Base-by-base conservation (phyloP, 345 rosid species). In the Combretum micranthum region DNA sequence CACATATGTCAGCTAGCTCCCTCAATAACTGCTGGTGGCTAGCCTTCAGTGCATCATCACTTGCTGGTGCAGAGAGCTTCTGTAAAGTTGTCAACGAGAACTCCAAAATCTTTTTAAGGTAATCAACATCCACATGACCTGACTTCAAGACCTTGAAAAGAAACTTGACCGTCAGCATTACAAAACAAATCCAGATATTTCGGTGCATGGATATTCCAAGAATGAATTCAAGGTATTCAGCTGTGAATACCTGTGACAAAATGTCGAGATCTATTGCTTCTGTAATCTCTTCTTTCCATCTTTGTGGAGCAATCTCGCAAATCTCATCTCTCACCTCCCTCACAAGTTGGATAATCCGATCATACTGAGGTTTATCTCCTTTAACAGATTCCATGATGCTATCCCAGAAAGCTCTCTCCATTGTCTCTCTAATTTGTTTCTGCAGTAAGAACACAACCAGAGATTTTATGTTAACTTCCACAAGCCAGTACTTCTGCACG, bases 351-450 rank as follows among this genome's bases (percentile, higher is more conserved):
- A 85, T 55, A 59, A 85, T 77, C 56, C 87, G 62, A 42, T 78
- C 83, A 74, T 81, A 85, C 52, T 81, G 72, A 44, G 91, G 88
- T n/a, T 72, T 69, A 47, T 73, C 84, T 59, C 64, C 71, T 75
- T 75, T 80, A 20, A 89, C 55, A 6, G 99, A 83, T 62, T 93
- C 91, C 70, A 74, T 66, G 25, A 89, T 60, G 55, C 74, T 69
- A 48, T 93, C 97, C 99, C 99, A 93, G 72, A 93, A 93, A 62
- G 91, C 97, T 53, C 69, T 73, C 76, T 87, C 96, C 89, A 93
- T 84, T 23, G 83, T 79, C 68, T 80, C 79, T 72, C 78, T 83
- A 65, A 89, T 69, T 77, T 69, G 82, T 18, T 53, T 82, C 97
- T 93, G 79, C 62, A 66, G 63, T 56, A 52, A 25, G 21, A 18